These are phyloP conservation scores for Globisporangium nagaii DNA, from an alignment of 352 stramenopile species.

Conservation along the genomic window DNA sequence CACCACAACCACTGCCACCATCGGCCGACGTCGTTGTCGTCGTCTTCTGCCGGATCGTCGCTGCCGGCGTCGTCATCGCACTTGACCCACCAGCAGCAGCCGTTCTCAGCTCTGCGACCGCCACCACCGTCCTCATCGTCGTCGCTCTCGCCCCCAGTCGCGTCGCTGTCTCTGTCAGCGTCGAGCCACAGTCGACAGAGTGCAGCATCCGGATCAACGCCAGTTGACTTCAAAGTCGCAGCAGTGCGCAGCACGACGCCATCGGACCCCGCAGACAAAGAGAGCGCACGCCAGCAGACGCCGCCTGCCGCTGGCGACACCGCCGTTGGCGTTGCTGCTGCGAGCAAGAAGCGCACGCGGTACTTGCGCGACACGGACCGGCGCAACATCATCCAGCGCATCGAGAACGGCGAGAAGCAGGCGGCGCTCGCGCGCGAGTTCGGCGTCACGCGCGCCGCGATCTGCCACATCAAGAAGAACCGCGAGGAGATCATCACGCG, in stretches of 20 bases:
- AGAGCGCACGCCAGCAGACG: background rate
- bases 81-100: background rate
- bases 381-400: conserved; percentile 59
- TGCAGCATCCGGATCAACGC: background rate
- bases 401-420: conserved; percentile 65
- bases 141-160: background rate
- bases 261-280: background rate
- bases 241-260: background rate
- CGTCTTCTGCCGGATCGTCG: background rate
- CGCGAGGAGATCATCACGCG: conserved; percentile 62
- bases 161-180: background rate
- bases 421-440: conserved; percentile 53
- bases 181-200: background rate
- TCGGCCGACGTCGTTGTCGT: background rate
- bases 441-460: conserved; percentile 58
- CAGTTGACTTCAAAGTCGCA: background rate
- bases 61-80: background rate
- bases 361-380: conserved; percentile 57
- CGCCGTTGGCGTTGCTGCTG: no score
- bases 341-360: conserved; percentile 31
- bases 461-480: conserved; percentile 83
- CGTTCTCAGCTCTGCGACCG: background rate
- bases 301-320: no score
- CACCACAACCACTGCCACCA: background rate
- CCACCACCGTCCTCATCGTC: background rate